Evolutionary conservation across 495 filamentous ascomycete species (phyloP).

Genomic region (Aspergillus mulundensis): DNA sequence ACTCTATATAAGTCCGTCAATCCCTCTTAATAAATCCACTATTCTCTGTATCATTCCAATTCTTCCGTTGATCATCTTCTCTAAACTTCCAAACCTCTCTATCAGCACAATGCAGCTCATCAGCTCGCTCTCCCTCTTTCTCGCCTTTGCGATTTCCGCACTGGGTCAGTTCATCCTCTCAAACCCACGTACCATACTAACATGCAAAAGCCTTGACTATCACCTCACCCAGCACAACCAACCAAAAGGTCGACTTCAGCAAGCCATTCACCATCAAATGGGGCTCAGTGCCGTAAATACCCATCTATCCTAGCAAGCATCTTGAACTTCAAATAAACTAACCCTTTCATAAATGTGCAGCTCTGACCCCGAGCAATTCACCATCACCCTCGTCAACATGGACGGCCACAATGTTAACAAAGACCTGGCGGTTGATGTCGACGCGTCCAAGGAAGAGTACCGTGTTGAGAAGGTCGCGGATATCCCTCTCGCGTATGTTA

Average conservation of each 20-base stretch:
- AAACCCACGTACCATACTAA: constrained; percentile 12
- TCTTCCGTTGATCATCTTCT: neutral
- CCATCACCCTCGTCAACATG: constrained; percentile 26
- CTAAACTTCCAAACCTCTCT: neutral
- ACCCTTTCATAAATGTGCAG: constrained; percentile 10
- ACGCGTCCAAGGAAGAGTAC: constrained; percentile 21
- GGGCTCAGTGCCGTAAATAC: constrained; percentile 16
- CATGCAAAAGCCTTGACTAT: constrained; percentile 17
- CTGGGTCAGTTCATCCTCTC: constrained; percentile 10
- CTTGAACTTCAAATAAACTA: neutral
- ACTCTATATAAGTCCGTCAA: neutral
- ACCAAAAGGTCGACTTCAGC: constrained; percentile 23
- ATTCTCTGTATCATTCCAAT: neutral
- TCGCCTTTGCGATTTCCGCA: constrained; percentile 23
- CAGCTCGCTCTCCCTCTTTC: constrained; percentile 14
- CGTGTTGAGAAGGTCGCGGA: constrained; percentile 19
- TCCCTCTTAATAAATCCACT: neutral
- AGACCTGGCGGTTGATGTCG: constrained; percentile 28
- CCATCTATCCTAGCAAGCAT: neutral
- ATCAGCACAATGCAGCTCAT: constrained; percentile 23
- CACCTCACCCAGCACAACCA: constrained; percentile 5
- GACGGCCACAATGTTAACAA: constrained; percentile 32
- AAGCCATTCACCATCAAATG: constrained; percentile 18
- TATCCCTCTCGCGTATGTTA: constrained; percentile 22
- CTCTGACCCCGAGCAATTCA: constrained; percentile 26